Evolutionary conservation across 345 rosid genomes (phyloP), one percentile per base, ranked within the genome.

Genomic region (Eutrema heterophyllum): DNA sequence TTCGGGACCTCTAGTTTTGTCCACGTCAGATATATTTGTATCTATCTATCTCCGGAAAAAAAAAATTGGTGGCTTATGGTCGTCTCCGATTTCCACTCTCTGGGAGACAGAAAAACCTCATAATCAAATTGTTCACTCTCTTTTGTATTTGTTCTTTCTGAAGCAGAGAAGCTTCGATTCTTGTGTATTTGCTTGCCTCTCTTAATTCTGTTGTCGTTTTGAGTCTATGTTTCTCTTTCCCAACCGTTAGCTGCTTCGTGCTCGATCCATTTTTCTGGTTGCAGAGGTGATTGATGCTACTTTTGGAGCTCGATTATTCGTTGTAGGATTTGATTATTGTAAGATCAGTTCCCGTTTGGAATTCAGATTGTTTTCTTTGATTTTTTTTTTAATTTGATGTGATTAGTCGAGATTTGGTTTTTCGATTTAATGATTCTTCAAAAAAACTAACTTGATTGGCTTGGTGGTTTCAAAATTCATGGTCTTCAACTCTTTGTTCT

Each of bases 21-120:
- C 92, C 92, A 83, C 68, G 85, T 86, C 87, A 80, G 78, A 75
- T 11, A 58, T 7, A 21, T 12, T 62, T 72, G 57, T 81, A 65
- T 58, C 61, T 79, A 50, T 54, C 53, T 65, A 36, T 64, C 68
- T 45, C 65, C 68, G 68, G 57, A 6, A 57, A 45, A 24, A 13
- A 64, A 57, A 76, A 78, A 45, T 61, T 73, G 68, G 64, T 76
- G 58, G 75, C 74, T 54, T 24, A 77, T 71, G 80, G 80, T 77
- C 80, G 76, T 77, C 72, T 70, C 77, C 78, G 74, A 64, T 55
- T 59, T 51, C 66, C 30, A 76, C 75, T 56, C 55, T 75, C 60
- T 61, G 57, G 68, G 80, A 71, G 76, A 64, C 62, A 18, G 12
- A 35, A 36, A 63, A 36, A 70, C 44, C 58, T 54, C 39, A 18